These are phyloP conservation scores for Mycena kentingensis DNA, from an alignment of 768 basidiomycete genomes.

Conservation along the genomic window DNA sequence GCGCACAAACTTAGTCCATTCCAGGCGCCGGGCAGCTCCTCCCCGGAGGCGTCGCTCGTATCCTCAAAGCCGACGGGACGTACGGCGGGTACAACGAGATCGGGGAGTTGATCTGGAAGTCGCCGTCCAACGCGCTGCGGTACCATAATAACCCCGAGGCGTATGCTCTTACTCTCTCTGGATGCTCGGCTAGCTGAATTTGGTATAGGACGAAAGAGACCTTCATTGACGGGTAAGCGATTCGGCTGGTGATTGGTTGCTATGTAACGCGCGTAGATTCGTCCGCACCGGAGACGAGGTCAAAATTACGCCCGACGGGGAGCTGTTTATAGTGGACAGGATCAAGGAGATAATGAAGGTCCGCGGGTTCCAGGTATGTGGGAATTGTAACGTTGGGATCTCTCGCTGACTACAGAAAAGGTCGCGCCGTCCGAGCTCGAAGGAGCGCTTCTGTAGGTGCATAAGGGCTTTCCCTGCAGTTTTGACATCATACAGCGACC, in stretches of 20 bases:
- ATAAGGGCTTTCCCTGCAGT: background rate
- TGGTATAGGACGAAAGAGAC: conserved; percentile 63
- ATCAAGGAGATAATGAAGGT: conserved; percentile 61
- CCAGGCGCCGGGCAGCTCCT: conserved; percentile 54
- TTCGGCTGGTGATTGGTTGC: background rate
- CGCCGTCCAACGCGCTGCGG: conserved; percentile 55
- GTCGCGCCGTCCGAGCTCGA: conserved; percentile 75
- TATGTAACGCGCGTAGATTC: conserved; percentile 48
- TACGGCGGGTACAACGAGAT: conserved; percentile 55
- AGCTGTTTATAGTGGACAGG: conserved; percentile 64
- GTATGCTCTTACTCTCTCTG: conserved; percentile 39
- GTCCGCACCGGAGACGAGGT: conserved; percentile 70
- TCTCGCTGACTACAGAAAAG: conserved; percentile 42
- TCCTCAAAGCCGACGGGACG: conserved; percentile 60
- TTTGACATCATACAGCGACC: conserved; percentile 35
- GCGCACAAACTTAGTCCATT: background rate
- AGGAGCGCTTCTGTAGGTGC: conserved; percentile 25
- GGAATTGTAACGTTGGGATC: conserved; percentile 15
- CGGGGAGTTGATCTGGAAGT: conserved; percentile 60
- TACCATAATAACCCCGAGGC: conserved; percentile 64
- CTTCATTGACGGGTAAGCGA: conserved; percentile 61
- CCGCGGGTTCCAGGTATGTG: conserved; percentile 36
- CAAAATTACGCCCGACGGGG: conserved; percentile 51
- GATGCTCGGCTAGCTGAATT: background rate
- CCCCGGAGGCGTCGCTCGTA: conserved; percentile 55